Evolutionary conservation across 768 basidiomycete genomes (phyloP).

Genomic region (Udeniomyces megalosporus): DNA sequence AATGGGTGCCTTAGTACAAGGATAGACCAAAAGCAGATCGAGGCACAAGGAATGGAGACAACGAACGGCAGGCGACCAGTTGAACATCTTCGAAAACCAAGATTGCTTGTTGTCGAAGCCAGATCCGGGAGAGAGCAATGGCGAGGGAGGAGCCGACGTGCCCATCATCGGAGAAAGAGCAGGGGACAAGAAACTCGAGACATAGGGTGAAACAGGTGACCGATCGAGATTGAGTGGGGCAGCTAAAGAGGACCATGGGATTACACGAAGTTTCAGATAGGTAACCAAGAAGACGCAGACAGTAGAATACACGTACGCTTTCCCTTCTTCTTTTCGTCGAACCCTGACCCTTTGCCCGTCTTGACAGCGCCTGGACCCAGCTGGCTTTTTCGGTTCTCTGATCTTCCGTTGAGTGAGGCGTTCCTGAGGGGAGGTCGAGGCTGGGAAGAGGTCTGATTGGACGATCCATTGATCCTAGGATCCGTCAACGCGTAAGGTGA

Average conservation of each 20-base stretch:
- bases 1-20: background rate
- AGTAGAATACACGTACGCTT: background rate
- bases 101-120: background rate
- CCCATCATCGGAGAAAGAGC: background rate
- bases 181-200: background rate
- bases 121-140: background rate
- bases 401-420: background rate
- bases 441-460: no score
- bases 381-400: no score
- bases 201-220: background rate
- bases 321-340: background rate
- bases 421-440: background rate
- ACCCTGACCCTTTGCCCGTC: background rate
- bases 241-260: background rate
- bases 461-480: no score
- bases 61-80: constrained; percentile 2
- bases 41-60: background rate
- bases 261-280: background rate
- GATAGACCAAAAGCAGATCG: background rate
- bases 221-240: background rate
- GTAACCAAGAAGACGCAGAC: background rate
- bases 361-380: background rate
- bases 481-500: no score
- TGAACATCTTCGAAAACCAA: constrained; percentile 1
- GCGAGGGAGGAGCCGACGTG: background rate